Conservation (phyloP, 306 rosid species). For the Fragaria nilgerrensis region DNA sequence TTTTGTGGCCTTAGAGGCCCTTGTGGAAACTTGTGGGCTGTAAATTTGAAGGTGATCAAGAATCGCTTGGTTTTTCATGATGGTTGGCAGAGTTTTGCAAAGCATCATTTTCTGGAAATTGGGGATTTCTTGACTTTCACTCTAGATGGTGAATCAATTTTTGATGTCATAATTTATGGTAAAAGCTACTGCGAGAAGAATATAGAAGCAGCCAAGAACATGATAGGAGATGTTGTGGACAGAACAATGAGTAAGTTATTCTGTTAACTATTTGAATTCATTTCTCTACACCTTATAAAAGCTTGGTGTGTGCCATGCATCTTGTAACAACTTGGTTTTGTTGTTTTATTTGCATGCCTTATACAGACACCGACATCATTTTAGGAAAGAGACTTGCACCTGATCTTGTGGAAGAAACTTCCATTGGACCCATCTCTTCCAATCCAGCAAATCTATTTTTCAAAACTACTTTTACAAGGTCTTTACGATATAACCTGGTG, state of each 20-base stretch:
- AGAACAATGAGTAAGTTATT: background rate
- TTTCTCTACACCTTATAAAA: background rate
- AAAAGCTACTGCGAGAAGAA: constrained; percentile 15
- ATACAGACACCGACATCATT: background rate
- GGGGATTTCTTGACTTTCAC: constrained; percentile 15
- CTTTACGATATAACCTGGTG: background rate
- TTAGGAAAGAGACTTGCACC: background rate
- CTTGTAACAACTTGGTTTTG: background rate
- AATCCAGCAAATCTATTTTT: background rate
- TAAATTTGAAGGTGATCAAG: background rate
- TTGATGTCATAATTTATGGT: constrained; percentile 11
- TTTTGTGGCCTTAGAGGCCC: background rate
- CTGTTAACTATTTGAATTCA: background rate
- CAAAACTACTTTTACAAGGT: background rate
- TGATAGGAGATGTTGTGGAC: background rate
- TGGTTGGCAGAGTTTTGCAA: constrained; percentile 27
- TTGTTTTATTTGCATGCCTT: background rate
- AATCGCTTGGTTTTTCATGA: background rate
- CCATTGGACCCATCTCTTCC: background rate
- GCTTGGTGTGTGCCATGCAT: background rate
- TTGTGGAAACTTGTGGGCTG: constrained; percentile 4
- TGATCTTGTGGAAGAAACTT: background rate
- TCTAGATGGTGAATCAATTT: background rate
- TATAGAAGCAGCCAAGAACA: background rate
- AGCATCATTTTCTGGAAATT: background rate